Evolutionary conservation across 495 filamentous ascomycete genomes (phyloP), one percentile per base, ranked within the genome.

Genomic region (Collariella sp.): DNA sequence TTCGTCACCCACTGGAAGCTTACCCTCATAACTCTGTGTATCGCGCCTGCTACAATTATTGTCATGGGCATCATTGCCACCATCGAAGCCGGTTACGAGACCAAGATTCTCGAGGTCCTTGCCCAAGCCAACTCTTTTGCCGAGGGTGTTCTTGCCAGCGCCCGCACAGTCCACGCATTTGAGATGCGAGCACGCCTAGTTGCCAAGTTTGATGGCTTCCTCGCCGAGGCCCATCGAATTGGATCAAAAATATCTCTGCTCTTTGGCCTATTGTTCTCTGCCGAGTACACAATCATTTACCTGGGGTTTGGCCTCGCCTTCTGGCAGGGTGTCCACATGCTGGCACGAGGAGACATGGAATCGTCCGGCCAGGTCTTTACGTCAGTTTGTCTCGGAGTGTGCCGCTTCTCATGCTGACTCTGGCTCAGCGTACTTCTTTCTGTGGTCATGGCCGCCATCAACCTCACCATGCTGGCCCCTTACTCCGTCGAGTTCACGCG

Each of bases 81-180:
- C 1, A 86, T 86, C 61, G 85, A 93, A 51, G 68, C 87, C 59
- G 87, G 83, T 58, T 88, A 76, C 62, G 87, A 83, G 68, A 89
- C 86, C 64, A 68, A 83, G 47, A 82, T 86, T 16, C 70, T 95
- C 42, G 75, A 85, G 40, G 76, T 83, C 12, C 87, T 88, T 62
- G 88, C 84, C 36, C 73, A 82, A 10, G 88, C 86, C 63, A 89
- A 88, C 41, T 88, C 85, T 0, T 81, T 96, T 19, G 89, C 87
- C 2, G 91, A 96, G 66, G 91, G 95, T 66, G 89, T 94, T 50
- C 80, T 97, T 60, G 88, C 84, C 57, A 93, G 88, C 3, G 86
- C 93, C 61, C 79, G 90, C 23, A 95, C 91, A 64, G 87, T 89
- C 13, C 84, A 83, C 6, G 91, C 91, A 7, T 97, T 95, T 62